These are phyloP conservation scores for Leccinum imitatum DNA, from an alignment of 768 basidiomycete species.

Conservation along the genomic window DNA sequence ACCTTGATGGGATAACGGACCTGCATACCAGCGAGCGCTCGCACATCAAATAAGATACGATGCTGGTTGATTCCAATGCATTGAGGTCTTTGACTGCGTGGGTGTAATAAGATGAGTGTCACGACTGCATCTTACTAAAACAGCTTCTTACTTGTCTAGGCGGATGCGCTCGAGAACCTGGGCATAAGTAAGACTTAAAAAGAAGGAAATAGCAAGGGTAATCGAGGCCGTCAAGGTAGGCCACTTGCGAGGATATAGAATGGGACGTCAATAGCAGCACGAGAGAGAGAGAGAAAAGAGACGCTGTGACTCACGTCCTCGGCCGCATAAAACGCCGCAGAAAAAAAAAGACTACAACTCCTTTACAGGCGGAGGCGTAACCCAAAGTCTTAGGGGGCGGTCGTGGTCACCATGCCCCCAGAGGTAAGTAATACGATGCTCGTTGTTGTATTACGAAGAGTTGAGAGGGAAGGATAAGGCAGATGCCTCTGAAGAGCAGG, in stretches of 20 bases:
- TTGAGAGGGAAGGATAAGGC: slow-evolving; percentile 60
- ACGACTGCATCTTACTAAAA: background rate
- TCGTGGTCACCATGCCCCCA: slow-evolving; percentile 48
- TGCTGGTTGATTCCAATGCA: slow-evolving; percentile 25
- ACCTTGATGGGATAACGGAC: slow-evolving; percentile 2
- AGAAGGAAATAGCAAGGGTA: no score
- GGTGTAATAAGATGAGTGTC: background rate
- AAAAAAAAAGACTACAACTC: slow-evolving; percentile 17
- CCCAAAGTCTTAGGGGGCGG: slow-evolving; percentile 22
- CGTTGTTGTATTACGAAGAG: slow-evolving; percentile 51
- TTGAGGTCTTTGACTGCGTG: slow-evolving; percentile 28
- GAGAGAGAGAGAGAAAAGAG: no score
- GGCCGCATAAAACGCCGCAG: background rate
- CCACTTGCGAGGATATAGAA: no score
- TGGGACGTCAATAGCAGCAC: slow-evolving; percentile 6
- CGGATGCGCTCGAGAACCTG: slow-evolving; percentile 20
- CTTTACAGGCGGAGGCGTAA: slow-evolving; percentile 26
- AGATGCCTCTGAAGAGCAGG: slow-evolving; percentile 50
- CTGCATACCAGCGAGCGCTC: slow-evolving; percentile 8
- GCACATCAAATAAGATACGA: slow-evolving; percentile 27
- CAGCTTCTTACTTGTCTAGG: slow-evolving; percentile 7
- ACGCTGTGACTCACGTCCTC: slow-evolving; percentile 14
- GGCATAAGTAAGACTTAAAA: slow-evolving; percentile 26
- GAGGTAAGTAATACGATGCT: slow-evolving; percentile 65
- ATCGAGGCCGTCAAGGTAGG: no score